A percentile compares a stretch with the other conserved stretches of the same genome.
Evolutionary conservation across 225 moss, liverwort and hornwort species (phyloP).

Genomic region (Polytrichum formosum): DNA sequence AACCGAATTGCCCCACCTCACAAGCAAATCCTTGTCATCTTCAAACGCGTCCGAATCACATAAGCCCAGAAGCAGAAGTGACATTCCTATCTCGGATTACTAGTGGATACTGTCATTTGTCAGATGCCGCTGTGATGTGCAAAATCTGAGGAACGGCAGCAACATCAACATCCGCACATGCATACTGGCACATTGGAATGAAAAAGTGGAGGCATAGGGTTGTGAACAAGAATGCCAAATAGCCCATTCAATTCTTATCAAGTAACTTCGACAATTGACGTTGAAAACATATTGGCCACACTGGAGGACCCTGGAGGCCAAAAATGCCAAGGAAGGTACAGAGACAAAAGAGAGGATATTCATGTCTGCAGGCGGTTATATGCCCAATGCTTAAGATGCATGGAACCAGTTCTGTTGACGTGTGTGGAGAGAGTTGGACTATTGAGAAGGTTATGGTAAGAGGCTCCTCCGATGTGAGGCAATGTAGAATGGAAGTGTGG

Average conservation of each 20-base stretch:
- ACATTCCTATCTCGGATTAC: neutral
- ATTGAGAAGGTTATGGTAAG: neutral
- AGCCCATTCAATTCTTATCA: no score
- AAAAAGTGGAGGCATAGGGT: neutral
- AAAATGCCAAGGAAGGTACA: neutral
- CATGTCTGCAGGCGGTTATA: neutral
- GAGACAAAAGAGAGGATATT: neutral
- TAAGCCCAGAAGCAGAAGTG: neutral
- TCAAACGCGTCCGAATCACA: constrained; percentile 1
- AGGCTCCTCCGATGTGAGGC: no score
- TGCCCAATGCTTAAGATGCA: neutral
- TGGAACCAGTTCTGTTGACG: neutral
- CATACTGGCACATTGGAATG: neutral
- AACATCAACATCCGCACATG: no score
- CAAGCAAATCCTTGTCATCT: neutral
- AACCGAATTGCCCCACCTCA: neutral
- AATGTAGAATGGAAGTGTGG: no score
- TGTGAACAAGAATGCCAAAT: no score
- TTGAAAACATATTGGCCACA: no score
- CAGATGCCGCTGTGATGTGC: neutral
- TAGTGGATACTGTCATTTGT: neutral
- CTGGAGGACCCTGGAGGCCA: neutral
- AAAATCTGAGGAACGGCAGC: neutral
- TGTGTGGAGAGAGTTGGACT: neutral
- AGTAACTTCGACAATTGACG: no score